Conservation (phyloP, 2,329 filamentous ascomycete genomes). For the Fusarium sp. region DNA sequence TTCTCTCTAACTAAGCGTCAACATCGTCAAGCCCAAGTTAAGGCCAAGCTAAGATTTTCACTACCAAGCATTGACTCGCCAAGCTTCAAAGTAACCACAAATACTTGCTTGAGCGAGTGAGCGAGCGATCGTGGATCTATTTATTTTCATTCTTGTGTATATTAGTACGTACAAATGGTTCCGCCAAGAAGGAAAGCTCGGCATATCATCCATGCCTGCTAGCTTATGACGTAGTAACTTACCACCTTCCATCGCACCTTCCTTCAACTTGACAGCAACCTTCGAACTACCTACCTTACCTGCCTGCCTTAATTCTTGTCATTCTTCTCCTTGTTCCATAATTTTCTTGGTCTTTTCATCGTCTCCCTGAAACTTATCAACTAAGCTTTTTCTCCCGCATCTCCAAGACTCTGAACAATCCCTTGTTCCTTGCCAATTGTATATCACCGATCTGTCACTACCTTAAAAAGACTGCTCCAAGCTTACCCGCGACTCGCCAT, state of each 20-base stretch:
- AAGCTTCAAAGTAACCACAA: slow-evolving; percentile 15
- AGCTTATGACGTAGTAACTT: slow-evolving; percentile 40
- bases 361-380: not conserved
- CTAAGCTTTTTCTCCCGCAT: slow-evolving; percentile 9
- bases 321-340: not conserved
- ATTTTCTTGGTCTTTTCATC: slow-evolving; percentile 2
- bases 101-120: slow-evolving; percentile 21
- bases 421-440: not conserved
- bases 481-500: slow-evolving; percentile 39
- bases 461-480: not conserved
- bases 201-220: slow-evolving; percentile 28
- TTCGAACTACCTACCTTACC: not conserved
- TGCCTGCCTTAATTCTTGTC: not conserved
- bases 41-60: slow-evolving; percentile 14
- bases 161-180: slow-evolving; percentile 2
- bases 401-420: not conserved
- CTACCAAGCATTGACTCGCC: slow-evolving; percentile 26
- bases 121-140: slow-evolving; percentile 15
- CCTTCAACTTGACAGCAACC: not conserved
- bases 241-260: slow-evolving; percentile 30
- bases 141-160: slow-evolving; percentile 2
- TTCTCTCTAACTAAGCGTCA: not conserved
- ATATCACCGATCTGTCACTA: not conserved
- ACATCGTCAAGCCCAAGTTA: not conserved
- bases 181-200: slow-evolving; percentile 41